A percentile compares a stretch with the other conserved stretches of the same genome.
These are phyloP conservation scores for Ascochyta koolunga DNA, from an alignment of 2,329 filamentous ascomycete genomes.

Conservation along the genomic window DNA sequence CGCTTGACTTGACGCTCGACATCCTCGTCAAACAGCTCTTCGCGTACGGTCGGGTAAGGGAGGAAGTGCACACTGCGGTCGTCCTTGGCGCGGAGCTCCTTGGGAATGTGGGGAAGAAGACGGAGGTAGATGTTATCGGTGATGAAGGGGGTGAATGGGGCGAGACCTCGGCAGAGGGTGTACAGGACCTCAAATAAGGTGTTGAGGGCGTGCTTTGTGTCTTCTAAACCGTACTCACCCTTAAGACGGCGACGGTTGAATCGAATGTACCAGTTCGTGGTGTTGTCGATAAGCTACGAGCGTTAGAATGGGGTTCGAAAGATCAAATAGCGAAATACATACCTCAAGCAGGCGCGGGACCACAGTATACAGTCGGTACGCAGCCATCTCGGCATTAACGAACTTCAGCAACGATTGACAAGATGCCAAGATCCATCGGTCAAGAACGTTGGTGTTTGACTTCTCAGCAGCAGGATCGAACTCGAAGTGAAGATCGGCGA, in stretches of 20 bases:
- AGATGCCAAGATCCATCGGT: constrained; percentile 91
- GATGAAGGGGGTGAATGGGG: constrained; percentile 94
- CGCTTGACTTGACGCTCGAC: constrained; percentile 85
- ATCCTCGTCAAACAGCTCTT: constrained; percentile 84
- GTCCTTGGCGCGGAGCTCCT: constrained; percentile 72
- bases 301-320: constrained; percentile 10
- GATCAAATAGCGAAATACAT: constrained; percentile 1
- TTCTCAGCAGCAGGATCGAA: constrained; percentile 79
- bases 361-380: constrained; percentile 78
- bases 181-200: constrained; percentile 93
- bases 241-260: constrained; percentile 92
- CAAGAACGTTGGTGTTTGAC: constrained; percentile 89
- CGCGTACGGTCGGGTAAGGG: constrained; percentile 82
- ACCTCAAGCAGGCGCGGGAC: constrained; percentile 77
- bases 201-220: constrained; percentile 89
- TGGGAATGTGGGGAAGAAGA: constrained; percentile 80
- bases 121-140: constrained; percentile 92
- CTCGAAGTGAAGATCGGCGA: constrained; percentile 74
- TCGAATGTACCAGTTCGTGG: constrained; percentile 98
- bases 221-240: constrained; percentile 83
- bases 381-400: constrained; percentile 89
- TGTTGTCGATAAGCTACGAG: constrained; percentile 77
- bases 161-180: constrained; percentile 84
- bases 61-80: constrained; percentile 90
- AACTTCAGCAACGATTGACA: constrained; percentile 91